Percentiles rank a stretch among this genome's conserved stretches.
These are phyloP conservation scores for Termitomyces sp. DNA, from an alignment of 768 basidiomycete genomes.

Conservation along the genomic window DNA sequence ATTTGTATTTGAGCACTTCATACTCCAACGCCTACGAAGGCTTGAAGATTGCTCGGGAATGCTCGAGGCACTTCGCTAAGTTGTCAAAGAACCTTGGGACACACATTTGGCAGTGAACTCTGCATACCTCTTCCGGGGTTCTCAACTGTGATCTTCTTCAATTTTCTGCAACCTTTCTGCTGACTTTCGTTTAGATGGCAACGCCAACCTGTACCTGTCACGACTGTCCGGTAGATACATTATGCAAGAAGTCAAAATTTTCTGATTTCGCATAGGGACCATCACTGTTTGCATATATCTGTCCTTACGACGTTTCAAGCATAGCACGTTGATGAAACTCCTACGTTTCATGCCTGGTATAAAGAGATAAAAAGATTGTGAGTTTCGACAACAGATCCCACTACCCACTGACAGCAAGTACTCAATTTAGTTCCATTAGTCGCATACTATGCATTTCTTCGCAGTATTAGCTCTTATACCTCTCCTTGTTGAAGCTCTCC, in stretches of 20 bases:
- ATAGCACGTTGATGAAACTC: too few species aligned
- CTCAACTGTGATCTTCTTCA: background rate
- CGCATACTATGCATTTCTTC: background rate
- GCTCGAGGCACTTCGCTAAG: background rate
- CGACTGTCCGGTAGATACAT: background rate
- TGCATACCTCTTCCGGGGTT: background rate
- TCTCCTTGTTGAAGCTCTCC: slow-evolving; percentile 4
- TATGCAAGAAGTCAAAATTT: background rate
- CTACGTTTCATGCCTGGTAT: background rate
- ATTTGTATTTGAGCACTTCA: too few species aligned
- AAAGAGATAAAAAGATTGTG: background rate
- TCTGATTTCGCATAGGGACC: background rate
- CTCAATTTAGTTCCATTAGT: background rate
- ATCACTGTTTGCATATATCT: background rate
- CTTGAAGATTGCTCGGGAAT: too few species aligned
- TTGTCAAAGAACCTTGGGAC: background rate
- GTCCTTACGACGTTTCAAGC: background rate
- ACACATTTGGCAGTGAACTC: background rate
- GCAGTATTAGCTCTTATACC: slow-evolving; percentile 1
- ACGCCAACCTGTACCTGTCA: background rate
- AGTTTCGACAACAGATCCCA: slow-evolving; percentile 9
- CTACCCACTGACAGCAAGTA: slow-evolving; percentile 5
- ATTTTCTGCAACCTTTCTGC: background rate
- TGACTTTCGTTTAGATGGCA: background rate
- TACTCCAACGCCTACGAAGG: too few species aligned